phyloP scores from a whole-genome alignment of 2,329 filamentous ascomycete genomes.

The Sclerotinia glacialis region DNA sequence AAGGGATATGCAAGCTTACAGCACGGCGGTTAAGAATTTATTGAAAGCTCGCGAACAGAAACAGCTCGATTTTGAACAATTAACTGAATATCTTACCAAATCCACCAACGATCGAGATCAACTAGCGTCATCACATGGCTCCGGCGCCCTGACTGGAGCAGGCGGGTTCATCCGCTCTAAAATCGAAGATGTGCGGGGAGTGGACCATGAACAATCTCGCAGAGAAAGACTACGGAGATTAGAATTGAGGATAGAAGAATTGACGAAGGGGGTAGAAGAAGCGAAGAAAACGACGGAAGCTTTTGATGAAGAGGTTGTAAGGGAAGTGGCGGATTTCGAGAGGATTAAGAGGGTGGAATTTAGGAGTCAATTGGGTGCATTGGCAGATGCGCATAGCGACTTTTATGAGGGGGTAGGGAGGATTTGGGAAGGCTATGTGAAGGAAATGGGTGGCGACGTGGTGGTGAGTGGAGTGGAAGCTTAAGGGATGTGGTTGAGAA shows the following conservation, averaged over 20 bases:
- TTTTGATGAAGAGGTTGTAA: conserved; percentile 94
- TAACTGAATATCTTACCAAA: conserved; percentile 94
- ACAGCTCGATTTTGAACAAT: conserved; percentile 92
- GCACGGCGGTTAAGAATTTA: conserved; percentile 77
- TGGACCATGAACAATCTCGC: conserved; percentile 90
- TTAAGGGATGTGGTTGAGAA: background rate
- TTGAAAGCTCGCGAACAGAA: conserved; percentile 95
- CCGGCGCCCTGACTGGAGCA: conserved; percentile 66
- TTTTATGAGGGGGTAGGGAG: conserved; percentile 80
- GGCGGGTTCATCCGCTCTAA: conserved; percentile 88
- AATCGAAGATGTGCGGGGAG: conserved; percentile 92
- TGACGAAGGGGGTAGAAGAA: conserved; percentile 84
- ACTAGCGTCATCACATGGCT: conserved; percentile 57
- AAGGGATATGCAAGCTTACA: conserved; percentile 94
- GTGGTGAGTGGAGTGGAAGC: conserved; percentile 9
- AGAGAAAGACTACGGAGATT: conserved; percentile 85
- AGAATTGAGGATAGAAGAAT: conserved; percentile 86
- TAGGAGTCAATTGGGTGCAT: conserved; percentile 74
- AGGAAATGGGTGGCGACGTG: conserved; percentile 61
- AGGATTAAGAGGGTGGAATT: conserved; percentile 94
- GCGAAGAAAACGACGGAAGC: conserved; percentile 84
- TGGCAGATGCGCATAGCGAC: conserved; percentile 80
- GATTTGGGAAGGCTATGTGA: conserved; percentile 87
- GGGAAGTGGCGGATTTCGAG: conserved; percentile 91
- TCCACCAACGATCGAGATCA: conserved; percentile 80